phyloP scores from a whole-genome alignment of 169 alveolate genomes.

The Plasmodium gonderi region DNA sequence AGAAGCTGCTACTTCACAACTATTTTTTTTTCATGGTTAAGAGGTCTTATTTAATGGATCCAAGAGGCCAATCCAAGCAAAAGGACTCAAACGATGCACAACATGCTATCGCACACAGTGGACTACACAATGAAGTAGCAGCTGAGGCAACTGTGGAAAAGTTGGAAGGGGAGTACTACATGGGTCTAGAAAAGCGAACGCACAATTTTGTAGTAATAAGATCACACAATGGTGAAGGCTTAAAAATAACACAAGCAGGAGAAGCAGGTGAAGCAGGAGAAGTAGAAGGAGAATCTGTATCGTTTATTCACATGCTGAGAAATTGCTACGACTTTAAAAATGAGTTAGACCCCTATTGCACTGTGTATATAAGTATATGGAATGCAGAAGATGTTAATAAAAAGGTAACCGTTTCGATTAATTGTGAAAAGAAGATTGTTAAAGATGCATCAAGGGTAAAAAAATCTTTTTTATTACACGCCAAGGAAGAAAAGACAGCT shows the following conservation, averaged over 20 bases:
- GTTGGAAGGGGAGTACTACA: constrained; percentile 16
- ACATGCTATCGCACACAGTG: no score
- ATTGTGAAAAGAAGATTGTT: constrained; percentile 24
- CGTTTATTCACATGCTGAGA: constrained; percentile 29
- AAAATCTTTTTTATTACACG: neutral
- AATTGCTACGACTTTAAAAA: constrained; percentile 53
- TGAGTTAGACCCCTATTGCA: neutral
- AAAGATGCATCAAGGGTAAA: neutral
- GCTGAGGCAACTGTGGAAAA: neutral
- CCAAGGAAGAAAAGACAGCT: constrained; percentile 2
- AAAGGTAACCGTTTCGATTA: constrained; percentile 14
- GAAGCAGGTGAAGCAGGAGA: neutral
- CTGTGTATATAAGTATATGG: constrained; percentile 66
- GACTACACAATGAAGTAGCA: neutral
- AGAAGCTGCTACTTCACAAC: neutral
- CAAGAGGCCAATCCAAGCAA: no score
- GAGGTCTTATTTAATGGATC: neutral
- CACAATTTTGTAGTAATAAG: constrained; percentile 14
- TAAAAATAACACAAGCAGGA: constrained; percentile 6
- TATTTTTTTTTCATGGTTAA: constrained; percentile 26
- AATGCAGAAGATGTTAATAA: constrained; percentile 47
- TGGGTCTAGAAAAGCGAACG: constrained; percentile 15
- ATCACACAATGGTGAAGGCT: constrained; percentile 12
- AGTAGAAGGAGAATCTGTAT: constrained; percentile 35
- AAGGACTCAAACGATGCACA: no score